Evolutionary conservation across 257 asterid species (phyloP).

Genomic region (Salvia splendens): DNA sequence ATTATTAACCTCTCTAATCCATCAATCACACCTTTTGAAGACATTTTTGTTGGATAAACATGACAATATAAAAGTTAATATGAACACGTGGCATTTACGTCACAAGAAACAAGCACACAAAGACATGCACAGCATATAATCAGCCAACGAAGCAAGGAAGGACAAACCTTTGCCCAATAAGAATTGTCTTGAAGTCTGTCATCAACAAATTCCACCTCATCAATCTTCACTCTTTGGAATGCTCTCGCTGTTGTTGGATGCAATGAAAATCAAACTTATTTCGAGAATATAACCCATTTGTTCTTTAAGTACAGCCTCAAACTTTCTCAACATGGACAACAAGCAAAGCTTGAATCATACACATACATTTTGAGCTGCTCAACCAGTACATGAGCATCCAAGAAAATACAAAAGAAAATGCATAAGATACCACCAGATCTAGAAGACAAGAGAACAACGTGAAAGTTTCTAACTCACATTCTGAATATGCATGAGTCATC

Average conservation of each 20-base stretch:
- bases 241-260: constrained; percentile 78
- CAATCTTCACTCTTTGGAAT: constrained; percentile 71
- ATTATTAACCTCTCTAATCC: no score
- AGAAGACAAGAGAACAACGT: neutral
- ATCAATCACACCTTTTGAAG: neutral
- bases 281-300: constrained; percentile 15
- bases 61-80: neutral
- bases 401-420: neutral
- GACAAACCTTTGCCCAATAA: constrained; percentile 91
- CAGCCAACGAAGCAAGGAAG: constrained; percentile 7
- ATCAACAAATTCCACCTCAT: constrained; percentile 61
- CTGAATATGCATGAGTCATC: constrained; percentile 13
- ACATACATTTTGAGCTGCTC: neutral
- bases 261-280: constrained; percentile 31
- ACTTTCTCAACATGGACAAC: constrained; percentile 5
- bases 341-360: neutral
- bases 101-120: neutral
- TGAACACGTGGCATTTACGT: neutral
- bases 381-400: neutral
- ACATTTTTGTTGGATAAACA: neutral
- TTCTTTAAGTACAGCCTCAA: neutral
- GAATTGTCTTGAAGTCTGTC: constrained; percentile 95
- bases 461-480: neutral
- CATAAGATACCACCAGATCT: constrained; percentile 17
- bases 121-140: constrained; percentile 2